Base-by-base conservation (phyloP, 164 flowering plant genomes). In the Kingdonia uniflora region DNA sequence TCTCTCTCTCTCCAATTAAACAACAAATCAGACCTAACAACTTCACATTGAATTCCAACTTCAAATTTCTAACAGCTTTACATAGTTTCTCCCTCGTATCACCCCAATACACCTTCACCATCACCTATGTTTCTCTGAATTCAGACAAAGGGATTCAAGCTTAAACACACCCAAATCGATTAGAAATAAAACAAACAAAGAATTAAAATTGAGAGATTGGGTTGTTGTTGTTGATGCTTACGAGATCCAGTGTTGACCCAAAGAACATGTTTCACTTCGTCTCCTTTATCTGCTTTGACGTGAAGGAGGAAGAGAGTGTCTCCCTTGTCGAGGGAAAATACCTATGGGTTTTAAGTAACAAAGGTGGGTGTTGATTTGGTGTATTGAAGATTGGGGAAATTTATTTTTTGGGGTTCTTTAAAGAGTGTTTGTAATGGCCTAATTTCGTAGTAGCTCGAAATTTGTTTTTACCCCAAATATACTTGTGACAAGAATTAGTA, bases 61-160 rank as follows among this genome's bases (percentile, higher is more conserved):
- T 75, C 66, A 79, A 43, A 48, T 76, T 79, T 23, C 21, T 71
- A 52, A 65, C 67, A 1, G 90, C 82, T 7, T 58, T 76, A 20
- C 68, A 69, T 0, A 86, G 59, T 58, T 74, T 82, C 60, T 85
- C 95, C 60, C 95, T 76, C 5, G 95, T 82, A 69, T 85, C 95
- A 10, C 97, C 96, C 90, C 90, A 85, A 52, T 82, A 88, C n/a
- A 92, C 19, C 59, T 87, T 92, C 4, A 77, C 47, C 74, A 74
- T 56, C 58, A 82, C 74, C 26, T 75, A 78, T 4, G 67, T 49
- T 23, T 78, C 76, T n/a, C 91, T 74, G 14, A 82, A 75, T 76
- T 87, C 95, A 50, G 23, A n/a, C 63, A 78, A 54, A 2, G 96
- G 95, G 55, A 88, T 85, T 65, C 83, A 52, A 74, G 96, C 96